phyloP scores from a whole-genome alignment of 2,329 filamentous ascomycete genomes.

The Penicillium polonicum region DNA sequence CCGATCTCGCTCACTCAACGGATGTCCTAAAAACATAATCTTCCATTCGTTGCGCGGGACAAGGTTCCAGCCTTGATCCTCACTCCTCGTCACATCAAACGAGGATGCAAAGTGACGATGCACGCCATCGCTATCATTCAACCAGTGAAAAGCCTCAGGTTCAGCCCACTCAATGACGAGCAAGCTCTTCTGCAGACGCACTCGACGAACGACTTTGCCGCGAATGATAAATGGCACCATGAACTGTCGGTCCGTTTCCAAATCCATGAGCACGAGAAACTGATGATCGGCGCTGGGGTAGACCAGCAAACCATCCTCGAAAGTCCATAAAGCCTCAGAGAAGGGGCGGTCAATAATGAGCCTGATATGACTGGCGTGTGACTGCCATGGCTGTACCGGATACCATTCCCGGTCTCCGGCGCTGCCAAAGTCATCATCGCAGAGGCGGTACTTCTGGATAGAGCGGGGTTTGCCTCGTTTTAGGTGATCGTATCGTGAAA shows the following conservation, averaged over 20 bases:
- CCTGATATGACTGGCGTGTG: constrained; percentile 38
- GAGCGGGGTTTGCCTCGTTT: constrained; percentile 48
- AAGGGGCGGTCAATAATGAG: constrained; percentile 37
- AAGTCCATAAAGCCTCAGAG: constrained; percentile 53
- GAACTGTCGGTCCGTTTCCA: constrained; percentile 46
- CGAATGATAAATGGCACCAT: constrained; percentile 53
- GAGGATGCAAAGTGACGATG: constrained; percentile 61
- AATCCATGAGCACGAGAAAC: constrained; percentile 50
- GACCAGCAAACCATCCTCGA: constrained; percentile 57
- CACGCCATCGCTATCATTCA: constrained; percentile 53
- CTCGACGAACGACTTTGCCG: constrained; percentile 54
- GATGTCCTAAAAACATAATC: constrained; percentile 58
- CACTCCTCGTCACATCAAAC: constrained; percentile 48
- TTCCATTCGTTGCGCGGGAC: constrained; percentile 60
- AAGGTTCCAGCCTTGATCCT: constrained; percentile 43
- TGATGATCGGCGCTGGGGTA: constrained; percentile 46
- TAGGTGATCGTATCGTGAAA: constrained; percentile 57
- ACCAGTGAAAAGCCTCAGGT: constrained; percentile 50
- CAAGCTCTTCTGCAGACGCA: constrained; percentile 55
- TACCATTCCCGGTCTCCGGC: constrained; percentile 42
- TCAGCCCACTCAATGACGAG: constrained; percentile 66
- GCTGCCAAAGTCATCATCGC: constrained; percentile 36
- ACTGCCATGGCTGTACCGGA: constrained; percentile 44
- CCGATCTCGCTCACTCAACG: constrained; percentile 56
- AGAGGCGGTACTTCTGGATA: constrained; percentile 48